A percentile compares a stretch with the other conserved stretches of the same genome.
phyloP scores from a whole-genome alignment of 768 basidiomycete genomes.

The Suillus subalutaceus region DNA sequence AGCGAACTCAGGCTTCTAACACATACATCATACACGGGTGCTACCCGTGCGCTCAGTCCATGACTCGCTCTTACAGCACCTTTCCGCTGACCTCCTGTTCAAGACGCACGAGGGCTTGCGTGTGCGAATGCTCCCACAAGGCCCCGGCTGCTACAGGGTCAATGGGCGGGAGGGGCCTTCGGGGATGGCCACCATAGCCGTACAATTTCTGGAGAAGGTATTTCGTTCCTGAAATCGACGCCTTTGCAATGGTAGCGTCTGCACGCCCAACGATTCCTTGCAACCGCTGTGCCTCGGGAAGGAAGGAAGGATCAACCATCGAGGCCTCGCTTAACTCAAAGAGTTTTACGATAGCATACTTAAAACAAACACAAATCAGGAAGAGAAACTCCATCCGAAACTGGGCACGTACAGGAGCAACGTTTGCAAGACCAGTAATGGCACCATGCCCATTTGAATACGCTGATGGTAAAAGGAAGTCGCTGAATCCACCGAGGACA shows the following conservation, averaged over 20 bases:
- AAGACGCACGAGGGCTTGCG: constrained; percentile 63
- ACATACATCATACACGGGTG: neutral
- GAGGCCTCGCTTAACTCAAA: constrained; percentile 65
- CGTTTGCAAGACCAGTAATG: constrained; percentile 87
- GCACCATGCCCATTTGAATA: constrained; percentile 83
- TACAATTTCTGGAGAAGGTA: constrained; percentile 70
- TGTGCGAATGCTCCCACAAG: constrained; percentile 75
- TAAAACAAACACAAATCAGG: constrained; percentile 15
- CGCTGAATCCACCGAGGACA: constrained; percentile 83
- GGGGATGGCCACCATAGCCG: constrained; percentile 82
- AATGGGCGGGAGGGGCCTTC: constrained; percentile 76
- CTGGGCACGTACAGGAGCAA: constrained; percentile 62
- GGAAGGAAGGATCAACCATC: constrained; percentile 53
- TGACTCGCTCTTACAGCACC: constrained; percentile 5
- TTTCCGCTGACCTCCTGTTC: constrained; percentile 62
- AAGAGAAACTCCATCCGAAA: constrained; percentile 6
- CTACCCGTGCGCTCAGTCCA: neutral
- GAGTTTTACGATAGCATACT: constrained; percentile 63
- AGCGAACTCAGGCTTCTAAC: neutral
- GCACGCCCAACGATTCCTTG: constrained; percentile 83
- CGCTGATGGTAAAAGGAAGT: constrained; percentile 77
- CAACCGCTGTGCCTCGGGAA: constrained; percentile 70
- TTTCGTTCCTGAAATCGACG: constrained; percentile 85
- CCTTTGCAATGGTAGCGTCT: constrained; percentile 78
- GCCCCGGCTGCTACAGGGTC: constrained; percentile 54